Base-by-base conservation (phyloP, 495 filamentous ascomycete genomes). In the Hypomontagnella monticulosa region DNA sequence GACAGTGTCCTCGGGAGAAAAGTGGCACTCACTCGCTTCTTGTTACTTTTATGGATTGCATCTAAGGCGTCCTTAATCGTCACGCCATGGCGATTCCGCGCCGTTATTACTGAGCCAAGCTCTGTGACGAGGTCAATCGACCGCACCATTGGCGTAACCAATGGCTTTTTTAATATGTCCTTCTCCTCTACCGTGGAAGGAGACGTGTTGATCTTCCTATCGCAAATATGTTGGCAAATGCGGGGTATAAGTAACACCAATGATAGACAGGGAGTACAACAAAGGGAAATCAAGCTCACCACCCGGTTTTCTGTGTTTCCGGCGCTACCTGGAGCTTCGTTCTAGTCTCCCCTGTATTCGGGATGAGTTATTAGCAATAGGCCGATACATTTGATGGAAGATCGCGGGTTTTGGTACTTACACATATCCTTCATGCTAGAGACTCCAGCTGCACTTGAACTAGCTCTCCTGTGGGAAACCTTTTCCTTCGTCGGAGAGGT, bases 11-110 rank as follows among this genome's bases (percentile, higher is more conserved):
- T 42, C 30, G 33, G 41, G 14, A n/a, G 16, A 48, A 14, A 12
- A 44, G 14, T 4, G 11, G 11, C 8, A 70, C 79, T 59, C 79
- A 91, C 93, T 88, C 92, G 88, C 87, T 96, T 97, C 84, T 93
- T 94, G 83, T 88, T 95, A 66, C 90, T 86, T 82, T 96, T 96
- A 84, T 95, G 82, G 81, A 97, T 97, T 67, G 91, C 93, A 76
- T 96, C 92, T 73, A 96, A 74, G 55, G 92, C 93, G 78, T 97
- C 93, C 81, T 96, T 96, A 82, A 97, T 91, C 37, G 93, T 97
- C 64, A 97, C 92, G 34, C 93, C 93, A 75, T 94, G 93, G 61
- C 91, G 76, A 76, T 97, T 97, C 64, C 93, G 85, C 65, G 93
- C 93, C 37, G 91, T 91, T 70, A 97, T 91, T 65, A 93, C 88